Base-by-base conservation (phyloP, 2,329 filamentous ascomycete species). In the Colletotrichum trifolii region DNA sequence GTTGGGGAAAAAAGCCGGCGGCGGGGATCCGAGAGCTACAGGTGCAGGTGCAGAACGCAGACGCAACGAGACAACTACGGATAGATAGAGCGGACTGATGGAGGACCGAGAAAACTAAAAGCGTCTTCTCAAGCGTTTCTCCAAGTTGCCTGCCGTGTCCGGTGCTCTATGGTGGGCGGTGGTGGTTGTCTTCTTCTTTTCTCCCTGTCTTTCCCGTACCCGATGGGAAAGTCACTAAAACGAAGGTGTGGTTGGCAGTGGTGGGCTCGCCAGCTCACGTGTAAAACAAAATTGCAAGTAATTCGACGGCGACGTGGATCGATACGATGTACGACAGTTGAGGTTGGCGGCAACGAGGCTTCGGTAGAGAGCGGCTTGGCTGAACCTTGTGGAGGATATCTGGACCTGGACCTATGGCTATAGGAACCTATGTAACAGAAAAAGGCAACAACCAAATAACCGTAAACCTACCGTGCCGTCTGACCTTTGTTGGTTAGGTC, bases 391-490 rank as follows among this genome's bases (percentile, higher is more conserved):
- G n/a, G 10, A 17, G 17, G 46, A 33, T 39, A 54, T 34, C 40
- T 40, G 45, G 38, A 53, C 50, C 58, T 56, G 47, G 43, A 64
- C 48, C 63, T 55, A 35, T 56, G 40, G 56, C 54, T 54, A 54
- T 47, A 38, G 55, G 25, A 25, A 25, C 25, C 25, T 25, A 58
- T 39, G 45, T 33, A 52, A 63, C 34, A 17, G 36, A 36, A 59
- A 54, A 66, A 58, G 60, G 53, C 53, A 52, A 58, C 48, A 38
- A 46, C 50, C 57, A 49, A 38, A 8, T 36, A 66, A 49, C 48
- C 45, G 42, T 62, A 54, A 63, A 66, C 64, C 35, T 66, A 66
- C 64, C 64, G 62, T 65, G 54, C 64, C 64, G 60, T 66, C 60
- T 42, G 53, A 66, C 64, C 64, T 60, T 58, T 58, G 53, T 2